phyloP scores from a whole-genome alignment of 257 asterid genomes.

The Solanum chiquidenum region DNA sequence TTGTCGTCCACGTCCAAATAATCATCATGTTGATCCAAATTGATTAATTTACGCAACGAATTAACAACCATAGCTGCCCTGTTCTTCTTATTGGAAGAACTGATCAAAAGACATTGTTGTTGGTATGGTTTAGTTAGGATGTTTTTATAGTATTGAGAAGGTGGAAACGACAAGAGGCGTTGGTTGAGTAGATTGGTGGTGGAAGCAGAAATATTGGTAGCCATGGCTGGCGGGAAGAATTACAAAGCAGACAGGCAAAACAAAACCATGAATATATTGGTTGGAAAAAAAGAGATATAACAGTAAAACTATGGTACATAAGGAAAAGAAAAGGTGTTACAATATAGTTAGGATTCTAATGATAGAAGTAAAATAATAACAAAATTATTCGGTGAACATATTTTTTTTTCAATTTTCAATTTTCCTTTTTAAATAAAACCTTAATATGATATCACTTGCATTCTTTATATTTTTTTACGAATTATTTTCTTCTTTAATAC shows the following conservation, averaged over 20 bases:
- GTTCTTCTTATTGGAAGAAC: constrained; percentile 18
- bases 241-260: background rate
- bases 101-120: constrained; percentile 7
- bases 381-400: background rate
- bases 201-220: constrained; percentile 19
- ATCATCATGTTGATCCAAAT: background rate
- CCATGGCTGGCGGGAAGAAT: constrained; percentile 2
- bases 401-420: too few relatives aligned
- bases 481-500: background rate
- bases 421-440: background rate
- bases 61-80: background rate
- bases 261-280: background rate
- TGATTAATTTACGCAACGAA: background rate
- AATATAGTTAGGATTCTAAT: background rate
- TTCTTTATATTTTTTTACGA: background rate
- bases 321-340: background rate
- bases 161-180: background rate
- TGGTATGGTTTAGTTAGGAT: constrained; percentile 7
- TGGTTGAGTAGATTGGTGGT: background rate
- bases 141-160: constrained; percentile 11
- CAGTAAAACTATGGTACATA: background rate
- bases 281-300: background rate
- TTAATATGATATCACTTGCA: background rate
- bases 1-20: constrained; percentile 23
- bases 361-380: background rate